Conservation (phyloP, 805 yeast species). For the Metschnikowia hibisci region DNA sequence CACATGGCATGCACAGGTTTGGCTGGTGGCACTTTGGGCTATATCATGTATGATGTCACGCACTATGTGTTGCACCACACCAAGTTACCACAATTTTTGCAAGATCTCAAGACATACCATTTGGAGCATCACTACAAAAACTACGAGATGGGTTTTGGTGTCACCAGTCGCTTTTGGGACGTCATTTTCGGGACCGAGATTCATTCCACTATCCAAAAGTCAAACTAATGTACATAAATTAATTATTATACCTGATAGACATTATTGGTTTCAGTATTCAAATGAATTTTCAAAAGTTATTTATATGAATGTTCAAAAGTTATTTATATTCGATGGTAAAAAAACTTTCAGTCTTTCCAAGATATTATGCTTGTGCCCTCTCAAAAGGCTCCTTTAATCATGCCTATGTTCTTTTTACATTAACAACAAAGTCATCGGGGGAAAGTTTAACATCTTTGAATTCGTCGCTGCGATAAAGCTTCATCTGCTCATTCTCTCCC, state of each 20-base stretch:
- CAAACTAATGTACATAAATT: slow-evolving; percentile 16
- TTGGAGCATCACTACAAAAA: slow-evolving; percentile 97
- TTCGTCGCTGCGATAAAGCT: slow-evolving; percentile 1
- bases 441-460: slow-evolving; percentile 1
- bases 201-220: slow-evolving; percentile 46
- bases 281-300: too few relatives aligned
- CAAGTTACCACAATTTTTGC: slow-evolving; percentile 70
- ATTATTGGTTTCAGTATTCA: too few relatives aligned
- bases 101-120: slow-evolving; percentile 82
- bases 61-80: slow-evolving; percentile 93
- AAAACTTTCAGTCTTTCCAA: too few relatives aligned
- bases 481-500: not conserved
- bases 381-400: too few relatives aligned
- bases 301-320: not conserved
- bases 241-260: not conserved
- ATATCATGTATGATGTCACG: slow-evolving; percentile 86
- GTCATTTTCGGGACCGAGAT: slow-evolving; percentile 80
- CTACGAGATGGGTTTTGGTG: slow-evolving; percentile 96
- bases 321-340: too few relatives aligned
- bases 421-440: slow-evolving; percentile 3
- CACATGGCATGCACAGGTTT: slow-evolving; percentile 87
- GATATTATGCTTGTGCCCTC: too few relatives aligned
- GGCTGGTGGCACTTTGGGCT: slow-evolving; percentile 95
- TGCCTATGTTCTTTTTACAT: not conserved
- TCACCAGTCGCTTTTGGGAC: slow-evolving; percentile 93